Conservation (phyloP, 345 rosid genomes). For the Heritiera littoralis region DNA sequence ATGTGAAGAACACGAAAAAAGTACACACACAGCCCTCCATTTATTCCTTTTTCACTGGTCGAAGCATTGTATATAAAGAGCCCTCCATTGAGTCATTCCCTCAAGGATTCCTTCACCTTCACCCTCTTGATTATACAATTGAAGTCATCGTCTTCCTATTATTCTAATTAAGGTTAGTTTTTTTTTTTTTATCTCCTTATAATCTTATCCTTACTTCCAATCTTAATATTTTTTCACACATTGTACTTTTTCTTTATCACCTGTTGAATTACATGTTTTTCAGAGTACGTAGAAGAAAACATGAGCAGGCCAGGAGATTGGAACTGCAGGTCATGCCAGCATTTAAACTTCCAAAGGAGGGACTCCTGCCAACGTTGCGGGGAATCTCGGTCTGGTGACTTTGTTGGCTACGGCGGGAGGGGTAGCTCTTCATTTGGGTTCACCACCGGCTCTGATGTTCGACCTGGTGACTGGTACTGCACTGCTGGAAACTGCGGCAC, state of each 20-base stretch:
- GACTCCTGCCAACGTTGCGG: constrained; percentile 83
- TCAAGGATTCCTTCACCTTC: constrained; percentile 18
- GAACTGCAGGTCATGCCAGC: constrained; percentile 85
- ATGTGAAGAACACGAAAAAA: constrained; percentile 65
- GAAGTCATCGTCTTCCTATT: neutral
- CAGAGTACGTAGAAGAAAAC: constrained; percentile 15
- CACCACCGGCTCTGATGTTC: constrained; percentile 82
- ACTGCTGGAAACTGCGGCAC: constrained; percentile 78
- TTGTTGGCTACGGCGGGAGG: constrained; percentile 50
- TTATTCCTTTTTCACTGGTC: constrained; percentile 36
- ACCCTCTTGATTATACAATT: neutral
- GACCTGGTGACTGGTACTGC: constrained; percentile 99
- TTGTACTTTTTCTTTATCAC: neutral
- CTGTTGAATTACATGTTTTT: neutral
- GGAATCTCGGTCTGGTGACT: constrained; percentile 38
- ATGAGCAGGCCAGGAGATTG: constrained; percentile 96
- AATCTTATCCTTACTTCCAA: neutral
- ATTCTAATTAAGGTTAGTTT: neutral
- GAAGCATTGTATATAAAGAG: constrained; percentile 43
- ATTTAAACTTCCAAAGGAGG: constrained; percentile 82
- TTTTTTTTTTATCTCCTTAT: neutral
- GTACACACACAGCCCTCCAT: constrained; percentile 41
- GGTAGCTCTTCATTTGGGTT: constrained; percentile 64
- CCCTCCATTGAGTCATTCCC: constrained; percentile 26
- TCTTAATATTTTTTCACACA: neutral